These are phyloP conservation scores for Epithele typhae DNA, from an alignment of 768 basidiomycete genomes.

Conservation along the genomic window DNA sequence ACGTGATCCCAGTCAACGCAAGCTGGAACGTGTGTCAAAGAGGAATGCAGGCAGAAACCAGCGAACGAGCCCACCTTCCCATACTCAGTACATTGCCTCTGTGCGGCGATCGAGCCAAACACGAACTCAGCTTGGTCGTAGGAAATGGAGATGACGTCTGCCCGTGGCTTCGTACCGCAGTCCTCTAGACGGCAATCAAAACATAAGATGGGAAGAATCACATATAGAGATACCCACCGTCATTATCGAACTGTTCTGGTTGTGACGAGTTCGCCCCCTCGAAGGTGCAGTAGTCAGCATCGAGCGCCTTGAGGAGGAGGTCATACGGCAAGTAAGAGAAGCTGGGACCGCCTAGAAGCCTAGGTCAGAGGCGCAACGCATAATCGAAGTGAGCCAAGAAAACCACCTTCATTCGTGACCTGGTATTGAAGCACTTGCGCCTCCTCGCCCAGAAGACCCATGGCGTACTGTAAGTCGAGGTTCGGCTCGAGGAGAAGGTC, in stretches of 20 bases:
- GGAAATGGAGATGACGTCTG: constrained; percentile 39
- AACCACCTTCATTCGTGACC: no score
- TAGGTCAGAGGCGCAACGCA: no score
- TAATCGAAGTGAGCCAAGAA: no score
- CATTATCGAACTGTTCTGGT: no score
- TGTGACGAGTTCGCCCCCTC: no score
- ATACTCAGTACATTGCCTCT: constrained; percentile 39
- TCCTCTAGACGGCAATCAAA: background rate
- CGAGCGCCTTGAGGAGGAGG: no score
- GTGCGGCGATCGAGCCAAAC: constrained; percentile 6
- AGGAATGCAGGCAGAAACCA: no score
- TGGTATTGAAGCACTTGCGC: constrained; percentile 13
- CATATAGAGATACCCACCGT: no score
- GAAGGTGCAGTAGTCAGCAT: no score
- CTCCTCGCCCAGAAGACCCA: constrained; percentile 36
- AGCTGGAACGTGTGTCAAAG: constrained; percentile 8
- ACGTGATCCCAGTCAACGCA: constrained; percentile 27
- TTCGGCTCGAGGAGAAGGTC: background rate
- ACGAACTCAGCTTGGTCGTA: constrained; percentile 17
- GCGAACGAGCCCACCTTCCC: constrained; percentile 25
- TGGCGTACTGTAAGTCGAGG: constrained; percentile 35
- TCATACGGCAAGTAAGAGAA: no score
- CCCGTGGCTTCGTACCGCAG: constrained; percentile 31
- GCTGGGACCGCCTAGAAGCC: no score
- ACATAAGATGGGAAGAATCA: no score